Conservation (phyloP, 495 filamentous ascomycete species). For the Podospora appendiculata region DNA sequence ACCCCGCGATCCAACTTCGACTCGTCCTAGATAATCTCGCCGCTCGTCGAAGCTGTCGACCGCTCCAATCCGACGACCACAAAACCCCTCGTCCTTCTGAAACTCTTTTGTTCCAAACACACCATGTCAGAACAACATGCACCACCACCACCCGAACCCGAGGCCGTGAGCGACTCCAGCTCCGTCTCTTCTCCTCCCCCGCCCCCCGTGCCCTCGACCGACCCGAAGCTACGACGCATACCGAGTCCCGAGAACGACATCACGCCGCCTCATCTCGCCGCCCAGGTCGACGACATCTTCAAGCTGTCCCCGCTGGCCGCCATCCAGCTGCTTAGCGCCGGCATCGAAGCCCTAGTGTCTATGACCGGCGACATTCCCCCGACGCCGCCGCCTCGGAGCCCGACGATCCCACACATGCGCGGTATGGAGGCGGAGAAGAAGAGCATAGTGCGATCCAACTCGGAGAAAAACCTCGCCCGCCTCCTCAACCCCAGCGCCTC, state of each 20-base stretch:
- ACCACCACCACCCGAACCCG: neutral
- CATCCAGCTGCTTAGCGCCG: slow-evolving; percentile 66
- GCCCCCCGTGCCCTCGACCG: slow-evolving; percentile 40
- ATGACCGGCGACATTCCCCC: slow-evolving; percentile 66
- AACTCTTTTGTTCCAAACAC: too few species aligned
- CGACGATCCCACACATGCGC: slow-evolving; percentile 53
- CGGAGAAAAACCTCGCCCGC: slow-evolving; percentile 35
- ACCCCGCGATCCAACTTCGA: too few species aligned
- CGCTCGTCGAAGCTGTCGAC: too few species aligned
- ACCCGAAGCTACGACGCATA: slow-evolving; percentile 29
- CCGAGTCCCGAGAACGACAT: slow-evolving; percentile 11
- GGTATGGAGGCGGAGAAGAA: slow-evolving; percentile 52
- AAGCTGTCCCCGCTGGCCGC: slow-evolving; percentile 64
- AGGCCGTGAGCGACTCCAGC: slow-evolving; percentile 12
- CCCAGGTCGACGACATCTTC: slow-evolving; percentile 52
- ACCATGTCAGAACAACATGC: slow-evolving; percentile 6
- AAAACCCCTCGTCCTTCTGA: too few species aligned
- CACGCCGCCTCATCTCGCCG: slow-evolving; percentile 22
- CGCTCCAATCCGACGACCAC: too few species aligned
- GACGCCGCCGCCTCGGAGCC: slow-evolving; percentile 57
- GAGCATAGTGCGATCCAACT: slow-evolving; percentile 45
- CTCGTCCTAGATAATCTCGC: too few species aligned
- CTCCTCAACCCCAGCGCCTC: slow-evolving; percentile 22
- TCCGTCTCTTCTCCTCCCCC: slow-evolving; percentile 31
- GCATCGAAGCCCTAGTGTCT: slow-evolving; percentile 64